Base-by-base conservation (phyloP, 352 stramenopile genomes). In the Phytophthora palmivora region DNA sequence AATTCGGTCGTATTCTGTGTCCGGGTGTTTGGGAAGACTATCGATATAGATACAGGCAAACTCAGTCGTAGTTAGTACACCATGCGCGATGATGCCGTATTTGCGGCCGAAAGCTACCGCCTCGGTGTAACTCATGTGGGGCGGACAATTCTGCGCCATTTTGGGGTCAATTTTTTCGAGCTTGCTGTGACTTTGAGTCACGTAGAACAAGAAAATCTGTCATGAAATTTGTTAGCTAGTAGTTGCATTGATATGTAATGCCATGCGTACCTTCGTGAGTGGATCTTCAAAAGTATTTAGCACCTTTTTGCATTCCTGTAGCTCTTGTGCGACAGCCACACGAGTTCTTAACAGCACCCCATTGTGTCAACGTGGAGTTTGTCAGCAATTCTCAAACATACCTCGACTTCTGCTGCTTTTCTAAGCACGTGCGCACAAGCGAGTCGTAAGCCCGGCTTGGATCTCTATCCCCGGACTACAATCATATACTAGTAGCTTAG, bases 41-140 rank as follows among this genome's bases (percentile, higher is more conserved):
- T 92, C 85, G 53, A 92, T 87, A 64, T 92, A 94, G 18, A 87
- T 70, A 2, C 63, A 75, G 24, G 83, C 75, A 48, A 92, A 94
- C 65, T 91, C 82, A 57, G 83, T 92, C 43, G 83, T 90, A 9
- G 82, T 92, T 37, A 94, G 59, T 33, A 91, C 82, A 1, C 82
- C 79, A 47, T 88, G 79, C 11, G 79, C 75, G 16, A 92, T 91
- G 48, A 94, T 70, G 21, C 83, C 85, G 58, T 92, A 94, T 57
- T 78, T 86, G 28, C 83, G 78, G 0, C 74, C 76, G 46, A 88
- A 92, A 34, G 80, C 64, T n/a, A 92, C 67, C 51, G 78, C 79
- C 54, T 92, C 79, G 36, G 67, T 57, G 69, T 94, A 94, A 28
- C 77, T 78, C 78, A 92, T 81, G 44, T 92, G 82, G 1, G 54